Conservation (phyloP, 2,329 filamentous ascomycete genomes). For the Pseudogymnoascus sp. region DNA sequence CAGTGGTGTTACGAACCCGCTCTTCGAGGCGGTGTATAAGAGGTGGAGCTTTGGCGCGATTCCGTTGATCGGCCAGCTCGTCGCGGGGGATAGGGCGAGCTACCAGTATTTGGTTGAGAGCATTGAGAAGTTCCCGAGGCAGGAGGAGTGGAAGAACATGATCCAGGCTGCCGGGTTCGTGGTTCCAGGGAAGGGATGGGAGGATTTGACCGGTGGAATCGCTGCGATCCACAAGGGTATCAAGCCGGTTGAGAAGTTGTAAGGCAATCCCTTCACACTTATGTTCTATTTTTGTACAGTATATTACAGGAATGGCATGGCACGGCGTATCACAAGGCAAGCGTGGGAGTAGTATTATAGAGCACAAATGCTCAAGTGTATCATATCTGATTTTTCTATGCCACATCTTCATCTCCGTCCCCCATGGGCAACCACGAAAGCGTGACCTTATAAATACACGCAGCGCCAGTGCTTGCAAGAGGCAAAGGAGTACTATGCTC, state of each 20-base stretch:
- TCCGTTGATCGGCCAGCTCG: slow-evolving; percentile 87
- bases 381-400: slow-evolving; percentile 23
- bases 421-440: slow-evolving; percentile 19
- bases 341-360: slow-evolving; percentile 9
- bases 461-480: slow-evolving; percentile 27
- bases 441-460: slow-evolving; percentile 23
- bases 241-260: slow-evolving; percentile 49
- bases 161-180: slow-evolving; percentile 78
- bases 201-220: slow-evolving; percentile 85
- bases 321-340: slow-evolving; percentile 8
- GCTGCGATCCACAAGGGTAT: slow-evolving; percentile 95
- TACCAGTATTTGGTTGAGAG: slow-evolving; percentile 99
- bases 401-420: slow-evolving; percentile 13
- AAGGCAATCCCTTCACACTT: slow-evolving; percentile 6
- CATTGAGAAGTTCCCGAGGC: slow-evolving; percentile 85
- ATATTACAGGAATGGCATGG: slow-evolving; percentile 9
- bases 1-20: slow-evolving; percentile 62
- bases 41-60: slow-evolving; percentile 93
- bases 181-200: slow-evolving; percentile 73
- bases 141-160: slow-evolving; percentile 76
- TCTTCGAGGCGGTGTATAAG: slow-evolving; percentile 85
- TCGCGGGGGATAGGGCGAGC: slow-evolving; percentile 87
- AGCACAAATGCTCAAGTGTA: slow-evolving; percentile 20
- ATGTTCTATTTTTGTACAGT: slow-evolving; percentile 1
- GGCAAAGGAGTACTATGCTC: slow-evolving; percentile 15